Percentiles rank a stretch among this genome's conserved stretches.
Evolutionary conservation across 345 rosid genomes (phyloP).

Genomic region (Lepidium sativum): DNA sequence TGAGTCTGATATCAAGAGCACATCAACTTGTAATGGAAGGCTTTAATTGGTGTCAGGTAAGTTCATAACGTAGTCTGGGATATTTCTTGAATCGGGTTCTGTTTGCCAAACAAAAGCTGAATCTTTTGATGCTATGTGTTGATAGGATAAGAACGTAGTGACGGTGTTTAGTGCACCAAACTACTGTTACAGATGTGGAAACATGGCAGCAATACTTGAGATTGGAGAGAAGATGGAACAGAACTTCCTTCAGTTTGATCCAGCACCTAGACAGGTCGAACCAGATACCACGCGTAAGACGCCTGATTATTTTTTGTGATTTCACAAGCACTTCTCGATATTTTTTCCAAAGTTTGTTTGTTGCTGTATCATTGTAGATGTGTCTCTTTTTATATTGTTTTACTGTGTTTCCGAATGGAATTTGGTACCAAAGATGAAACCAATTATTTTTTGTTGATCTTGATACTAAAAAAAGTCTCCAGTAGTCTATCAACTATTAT

Average conservation of each 20-base stretch:
- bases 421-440: background rate
- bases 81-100: background rate
- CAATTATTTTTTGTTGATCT: background rate
- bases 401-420: background rate
- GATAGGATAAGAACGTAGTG: conserved; percentile 30
- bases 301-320: conserved; percentile 35
- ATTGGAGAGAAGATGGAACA: conserved; percentile 32
- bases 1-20: conserved; percentile 65
- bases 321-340: background rate
- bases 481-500: background rate
- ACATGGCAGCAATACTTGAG: conserved; percentile 35
- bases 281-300: conserved; percentile 32
- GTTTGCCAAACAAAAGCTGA: background rate
- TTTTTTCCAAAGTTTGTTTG: conserved; percentile 11
- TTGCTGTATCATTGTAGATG: conserved; percentile 28
- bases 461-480: conserved; percentile 3
- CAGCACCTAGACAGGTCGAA: conserved; percentile 33
- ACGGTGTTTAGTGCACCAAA: conserved; percentile 35
- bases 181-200: conserved; percentile 35
- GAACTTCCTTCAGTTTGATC: conserved; percentile 32
- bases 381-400: background rate
- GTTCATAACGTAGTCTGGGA: background rate
- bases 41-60: conserved; percentile 30
- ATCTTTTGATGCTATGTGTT: background rate
- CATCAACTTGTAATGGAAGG: conserved; percentile 37